Percentiles rank a stretch among this genome's conserved stretches.
phyloP scores from a whole-genome alignment of 352 stramenopile species.

The Lagenidium giganteum region DNA sequence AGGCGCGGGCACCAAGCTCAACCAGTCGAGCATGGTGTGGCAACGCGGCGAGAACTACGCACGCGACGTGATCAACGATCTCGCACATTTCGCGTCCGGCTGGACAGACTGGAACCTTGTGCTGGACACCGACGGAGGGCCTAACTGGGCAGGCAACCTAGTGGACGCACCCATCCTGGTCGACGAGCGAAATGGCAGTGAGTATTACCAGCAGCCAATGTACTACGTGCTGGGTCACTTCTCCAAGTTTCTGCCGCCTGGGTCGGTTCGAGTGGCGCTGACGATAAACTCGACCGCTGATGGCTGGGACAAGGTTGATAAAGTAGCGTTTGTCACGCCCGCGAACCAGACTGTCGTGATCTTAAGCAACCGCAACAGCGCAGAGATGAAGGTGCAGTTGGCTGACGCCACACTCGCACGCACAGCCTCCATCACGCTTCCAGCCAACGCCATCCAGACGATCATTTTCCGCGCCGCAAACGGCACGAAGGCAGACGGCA shows the following conservation, averaged over 20 bases:
- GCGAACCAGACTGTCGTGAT: conserved; percentile 7
- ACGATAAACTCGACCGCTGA: background rate
- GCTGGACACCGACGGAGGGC: conserved; percentile 47
- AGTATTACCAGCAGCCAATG: conserved; percentile 64
- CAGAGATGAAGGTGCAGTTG: conserved; percentile 1
- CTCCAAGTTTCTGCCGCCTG: conserved; percentile 35
- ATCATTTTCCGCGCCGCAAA: too few relatives aligned
- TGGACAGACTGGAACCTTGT: conserved; percentile 87
- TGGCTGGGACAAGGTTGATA: conserved; percentile 2
- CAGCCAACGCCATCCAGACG: conserved; percentile 10
- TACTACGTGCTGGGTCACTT: conserved; percentile 63
- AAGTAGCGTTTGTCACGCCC: conserved; percentile 14
- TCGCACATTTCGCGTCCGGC: conserved; percentile 56
- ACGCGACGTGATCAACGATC: conserved; percentile 78
- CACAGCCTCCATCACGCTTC: background rate
- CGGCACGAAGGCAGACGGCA: too few relatives aligned
- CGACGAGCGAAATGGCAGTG: conserved; percentile 22
- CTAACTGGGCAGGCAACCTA: conserved; percentile 69
- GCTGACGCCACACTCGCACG: conserved; percentile 4
- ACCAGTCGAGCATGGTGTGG: conserved; percentile 39
- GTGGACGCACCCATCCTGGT: conserved; percentile 59
- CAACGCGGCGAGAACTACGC: conserved; percentile 62
- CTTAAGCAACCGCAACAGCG: conserved; percentile 7
- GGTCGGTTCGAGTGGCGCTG: conserved; percentile 2
- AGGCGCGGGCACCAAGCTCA: conserved; percentile 25